A percentile compares a stretch with the other conserved stretches of the same genome.
These are phyloP conservation scores for Dactylonectria macrodidyma DNA, from an alignment of 2,329 filamentous ascomycete species.

Conservation along the genomic window DNA sequence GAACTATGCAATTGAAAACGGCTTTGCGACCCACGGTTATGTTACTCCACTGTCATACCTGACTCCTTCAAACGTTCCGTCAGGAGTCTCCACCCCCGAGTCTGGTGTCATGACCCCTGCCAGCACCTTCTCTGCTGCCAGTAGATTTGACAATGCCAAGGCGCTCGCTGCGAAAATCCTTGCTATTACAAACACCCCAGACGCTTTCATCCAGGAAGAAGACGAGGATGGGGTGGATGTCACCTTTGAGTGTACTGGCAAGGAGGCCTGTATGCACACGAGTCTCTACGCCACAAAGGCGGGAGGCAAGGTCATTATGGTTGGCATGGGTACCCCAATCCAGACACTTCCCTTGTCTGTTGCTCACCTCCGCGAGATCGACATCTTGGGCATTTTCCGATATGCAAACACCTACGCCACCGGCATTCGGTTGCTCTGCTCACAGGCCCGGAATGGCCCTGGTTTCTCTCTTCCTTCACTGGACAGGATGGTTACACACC, in stretches of 20 bases:
- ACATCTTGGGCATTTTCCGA: slow-evolving; percentile 83
- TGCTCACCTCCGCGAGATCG: slow-evolving; percentile 81
- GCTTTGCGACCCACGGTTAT: slow-evolving; percentile 73
- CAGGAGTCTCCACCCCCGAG: slow-evolving; percentile 64
- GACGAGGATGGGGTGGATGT: slow-evolving; percentile 78
- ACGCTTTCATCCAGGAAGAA: slow-evolving; percentile 60
- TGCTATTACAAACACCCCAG: slow-evolving; percentile 52
- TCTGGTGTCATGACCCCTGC: slow-evolving; percentile 58
- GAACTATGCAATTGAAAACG: slow-evolving; percentile 70
- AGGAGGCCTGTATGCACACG: slow-evolving; percentile 81
- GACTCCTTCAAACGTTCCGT: slow-evolving; percentile 60
- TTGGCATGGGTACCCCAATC: slow-evolving; percentile 85
- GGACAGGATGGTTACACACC: slow-evolving; percentile 81
- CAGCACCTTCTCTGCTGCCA: slow-evolving; percentile 62
- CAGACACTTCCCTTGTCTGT: slow-evolving; percentile 82
- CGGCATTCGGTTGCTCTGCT: slow-evolving; percentile 74
- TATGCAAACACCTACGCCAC: slow-evolving; percentile 83
- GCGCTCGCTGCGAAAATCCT: slow-evolving; percentile 65
- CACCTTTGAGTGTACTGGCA: slow-evolving; percentile 84
- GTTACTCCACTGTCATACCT: slow-evolving; percentile 64
- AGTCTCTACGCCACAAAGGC: slow-evolving; percentile 80
- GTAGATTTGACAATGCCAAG: slow-evolving; percentile 67
- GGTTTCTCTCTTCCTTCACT: slow-evolving; percentile 72
- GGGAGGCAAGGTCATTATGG: slow-evolving; percentile 81
- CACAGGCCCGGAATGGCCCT: slow-evolving; percentile 55